These are phyloP conservation scores for Geotrichum fermentans DNA, from an alignment of 1,139 yeast species.

Conservation along the genomic window DNA sequence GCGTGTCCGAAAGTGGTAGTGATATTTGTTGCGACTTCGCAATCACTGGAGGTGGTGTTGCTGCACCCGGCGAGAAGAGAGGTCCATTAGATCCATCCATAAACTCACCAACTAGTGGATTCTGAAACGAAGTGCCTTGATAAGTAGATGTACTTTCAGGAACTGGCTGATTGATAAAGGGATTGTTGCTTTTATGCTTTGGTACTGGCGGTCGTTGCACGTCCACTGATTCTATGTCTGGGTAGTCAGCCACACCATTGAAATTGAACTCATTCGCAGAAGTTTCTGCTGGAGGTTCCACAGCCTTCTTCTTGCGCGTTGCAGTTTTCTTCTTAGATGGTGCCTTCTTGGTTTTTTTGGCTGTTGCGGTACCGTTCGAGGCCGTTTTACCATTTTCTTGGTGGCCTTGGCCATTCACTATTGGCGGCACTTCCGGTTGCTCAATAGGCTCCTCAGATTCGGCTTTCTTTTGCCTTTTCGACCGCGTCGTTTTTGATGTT, in stretches of 20 bases:
- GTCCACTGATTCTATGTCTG: neutral
- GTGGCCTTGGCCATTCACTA: neutral
- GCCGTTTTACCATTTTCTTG: neutral
- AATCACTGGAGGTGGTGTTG: slow-evolving; percentile 17
- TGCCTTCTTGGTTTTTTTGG: neutral
- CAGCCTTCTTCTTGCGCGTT: neutral
- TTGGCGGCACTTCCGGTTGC: neutral
- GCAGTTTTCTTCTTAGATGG: neutral
- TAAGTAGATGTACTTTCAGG: slow-evolving; percentile 16
- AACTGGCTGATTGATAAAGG: slow-evolving; percentile 24
- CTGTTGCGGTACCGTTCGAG: neutral
- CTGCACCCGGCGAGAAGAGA: slow-evolving; percentile 1
- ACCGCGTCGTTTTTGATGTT: neutral
- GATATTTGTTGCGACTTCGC: slow-evolving; percentile 28
- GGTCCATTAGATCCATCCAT: slow-evolving; percentile 17
- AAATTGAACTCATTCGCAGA: neutral
- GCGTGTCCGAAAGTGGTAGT: slow-evolving; percentile 42
- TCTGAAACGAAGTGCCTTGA: slow-evolving; percentile 7
- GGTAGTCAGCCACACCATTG: slow-evolving; percentile 8
- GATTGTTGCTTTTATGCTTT: slow-evolving; percentile 20
- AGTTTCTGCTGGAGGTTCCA: neutral
- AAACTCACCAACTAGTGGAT: slow-evolving; percentile 4
- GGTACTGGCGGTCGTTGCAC: slow-evolving; percentile 14
- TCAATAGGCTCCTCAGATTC: neutral
- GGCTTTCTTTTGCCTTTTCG: neutral